phyloP scores from a whole-genome alignment of 176 grass and related monocot species.

The Paspalum vaginatum region DNA sequence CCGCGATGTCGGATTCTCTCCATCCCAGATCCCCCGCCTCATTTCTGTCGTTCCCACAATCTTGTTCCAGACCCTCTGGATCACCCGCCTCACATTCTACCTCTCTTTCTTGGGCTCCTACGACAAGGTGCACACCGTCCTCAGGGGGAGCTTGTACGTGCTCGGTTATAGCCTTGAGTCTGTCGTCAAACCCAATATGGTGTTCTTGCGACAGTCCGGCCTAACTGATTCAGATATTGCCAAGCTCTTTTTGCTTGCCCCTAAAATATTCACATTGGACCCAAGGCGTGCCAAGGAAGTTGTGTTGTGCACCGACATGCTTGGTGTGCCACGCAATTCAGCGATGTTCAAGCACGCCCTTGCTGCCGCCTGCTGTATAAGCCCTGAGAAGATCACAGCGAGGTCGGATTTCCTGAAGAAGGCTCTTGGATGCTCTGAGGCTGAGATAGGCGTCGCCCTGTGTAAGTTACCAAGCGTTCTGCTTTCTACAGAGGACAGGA shows the following conservation, averaged over 20 bases:
- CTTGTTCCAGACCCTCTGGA: accelerated
- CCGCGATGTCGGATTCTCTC: background rate
- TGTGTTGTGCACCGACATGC: background rate
- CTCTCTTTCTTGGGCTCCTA: slow-evolving; percentile 10
- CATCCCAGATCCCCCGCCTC: background rate
- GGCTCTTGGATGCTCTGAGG: slow-evolving; percentile 52
- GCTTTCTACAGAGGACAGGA: background rate
- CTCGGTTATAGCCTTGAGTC: background rate
- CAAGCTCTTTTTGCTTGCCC: background rate
- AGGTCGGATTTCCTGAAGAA: slow-evolving; percentile 33
- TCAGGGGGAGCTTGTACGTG: background rate
- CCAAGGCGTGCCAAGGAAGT: background rate
- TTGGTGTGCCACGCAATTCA: background rate
- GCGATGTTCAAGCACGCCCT: slow-evolving; percentile 25
- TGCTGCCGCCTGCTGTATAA: background rate
- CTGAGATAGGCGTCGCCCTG: slow-evolving; percentile 27
- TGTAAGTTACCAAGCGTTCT: slow-evolving; percentile 28
- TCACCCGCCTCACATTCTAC: background rate
- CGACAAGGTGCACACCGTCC: background rate
- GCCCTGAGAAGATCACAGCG: background rate
- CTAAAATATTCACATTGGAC: background rate
- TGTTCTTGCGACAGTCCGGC: background rate
- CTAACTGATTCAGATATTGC: background rate
- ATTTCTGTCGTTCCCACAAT: background rate
- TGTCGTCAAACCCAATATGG: background rate